Evolutionary conservation across 345 rosid species (phyloP).

Genomic region (Moricandia arvensis): DNA sequence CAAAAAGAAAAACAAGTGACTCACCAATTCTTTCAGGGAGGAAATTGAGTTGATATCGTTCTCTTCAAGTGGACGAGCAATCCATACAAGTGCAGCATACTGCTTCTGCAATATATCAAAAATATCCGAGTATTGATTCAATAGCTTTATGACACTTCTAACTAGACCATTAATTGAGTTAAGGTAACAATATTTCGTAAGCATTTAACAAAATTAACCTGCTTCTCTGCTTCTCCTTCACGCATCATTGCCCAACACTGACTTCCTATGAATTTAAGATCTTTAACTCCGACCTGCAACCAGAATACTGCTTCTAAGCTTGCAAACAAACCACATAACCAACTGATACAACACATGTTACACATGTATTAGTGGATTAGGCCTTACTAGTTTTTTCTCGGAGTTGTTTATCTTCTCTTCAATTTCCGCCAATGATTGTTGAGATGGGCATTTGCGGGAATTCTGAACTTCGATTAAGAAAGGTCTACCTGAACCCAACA

Average conservation of each 20-base stretch:
- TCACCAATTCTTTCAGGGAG: constrained; percentile 65
- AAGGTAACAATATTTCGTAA: constrained; percentile 4
- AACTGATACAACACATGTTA: not conserved
- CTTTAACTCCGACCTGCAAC: constrained; percentile 70
- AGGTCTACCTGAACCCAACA: constrained; percentile 99
- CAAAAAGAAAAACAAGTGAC: constrained; percentile 20
- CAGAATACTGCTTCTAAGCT: constrained; percentile 17
- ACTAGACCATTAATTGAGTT: not conserved
- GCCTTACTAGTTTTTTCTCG: constrained; percentile 64
- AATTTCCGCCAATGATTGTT: constrained; percentile 51
- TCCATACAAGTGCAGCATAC: constrained; percentile 93
- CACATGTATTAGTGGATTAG: no score
- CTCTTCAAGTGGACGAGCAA: constrained; percentile 81
- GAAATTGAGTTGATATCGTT: constrained; percentile 54
- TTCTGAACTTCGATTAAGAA: constrained; percentile 91
- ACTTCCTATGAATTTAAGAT: constrained; percentile 62
- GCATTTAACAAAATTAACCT: constrained; percentile 42
- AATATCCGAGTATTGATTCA: not conserved
- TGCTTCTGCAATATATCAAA: constrained; percentile 61
- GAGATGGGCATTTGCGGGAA: constrained; percentile 70
- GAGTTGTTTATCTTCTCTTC: constrained; percentile 66
- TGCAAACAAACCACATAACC: not conserved
- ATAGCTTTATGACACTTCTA: constrained; percentile 3
- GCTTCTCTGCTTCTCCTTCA: constrained; percentile 98
- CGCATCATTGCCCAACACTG: constrained; percentile 88